phyloP scores from a whole-genome alignment of 176 grass and related monocot genomes.

The Hyparrhenia diplandra region DNA sequence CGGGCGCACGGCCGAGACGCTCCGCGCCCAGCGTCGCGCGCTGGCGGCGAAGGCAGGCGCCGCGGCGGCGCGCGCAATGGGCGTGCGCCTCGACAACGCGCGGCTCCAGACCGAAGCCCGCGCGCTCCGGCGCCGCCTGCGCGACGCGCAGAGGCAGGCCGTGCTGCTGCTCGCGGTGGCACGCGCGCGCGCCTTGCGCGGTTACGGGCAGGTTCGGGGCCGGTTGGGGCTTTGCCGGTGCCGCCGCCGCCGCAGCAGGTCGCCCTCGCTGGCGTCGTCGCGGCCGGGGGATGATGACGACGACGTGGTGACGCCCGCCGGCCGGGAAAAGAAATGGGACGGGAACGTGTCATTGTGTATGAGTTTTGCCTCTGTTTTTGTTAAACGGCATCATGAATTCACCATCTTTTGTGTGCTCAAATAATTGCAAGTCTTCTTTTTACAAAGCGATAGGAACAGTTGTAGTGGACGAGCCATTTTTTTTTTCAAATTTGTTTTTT shows the following conservation, averaged over 20 bases:
- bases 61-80: neutral
- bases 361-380: no score
- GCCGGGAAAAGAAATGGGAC: no score
- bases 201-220: neutral
- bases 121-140: slow-evolving; percentile 27
- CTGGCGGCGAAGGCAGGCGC: slow-evolving; percentile 1
- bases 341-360: no score
- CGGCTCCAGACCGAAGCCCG: slow-evolving; percentile 14
- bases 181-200: slow-evolving; percentile 3
- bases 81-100: slow-evolving; percentile 24
- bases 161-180: slow-evolving; percentile 12
- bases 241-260: neutral
- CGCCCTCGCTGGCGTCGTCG: neutral
- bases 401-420: no score
- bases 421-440: no score
- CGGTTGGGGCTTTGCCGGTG: neutral
- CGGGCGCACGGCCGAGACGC: neutral
- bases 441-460: no score
- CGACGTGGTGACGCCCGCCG: neutral
- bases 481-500: no score
- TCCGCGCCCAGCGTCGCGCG: slow-evolving; percentile 1
- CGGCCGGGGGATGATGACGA: neutral
- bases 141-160: slow-evolving; percentile 11
- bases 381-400: no score
- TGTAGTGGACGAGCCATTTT: no score